Evolutionary conservation across 129 eudicot genomes (phyloP).

Genomic region (Chrysanthemum makinoi): DNA sequence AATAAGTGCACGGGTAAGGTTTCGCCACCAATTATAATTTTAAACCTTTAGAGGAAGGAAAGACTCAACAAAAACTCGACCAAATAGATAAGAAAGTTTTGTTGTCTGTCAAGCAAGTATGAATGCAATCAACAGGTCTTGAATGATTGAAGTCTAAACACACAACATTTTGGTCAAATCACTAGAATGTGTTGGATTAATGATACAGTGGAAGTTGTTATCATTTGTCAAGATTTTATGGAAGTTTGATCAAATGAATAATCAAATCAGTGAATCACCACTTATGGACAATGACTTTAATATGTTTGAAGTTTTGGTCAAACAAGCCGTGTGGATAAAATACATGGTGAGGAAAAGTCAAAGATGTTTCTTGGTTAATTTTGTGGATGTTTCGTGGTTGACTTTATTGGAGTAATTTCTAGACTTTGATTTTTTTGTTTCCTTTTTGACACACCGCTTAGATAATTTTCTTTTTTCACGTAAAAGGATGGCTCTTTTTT

Average conservation of each 20-base stretch:
- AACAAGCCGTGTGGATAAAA: conserved; percentile 21
- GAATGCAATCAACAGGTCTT: background rate
- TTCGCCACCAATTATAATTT: too few relatives aligned
- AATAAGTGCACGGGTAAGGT: too few relatives aligned
- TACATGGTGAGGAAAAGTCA: conserved; percentile 6
- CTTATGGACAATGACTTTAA: conserved; percentile 9
- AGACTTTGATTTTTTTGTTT: background rate
- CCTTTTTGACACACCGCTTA: background rate
- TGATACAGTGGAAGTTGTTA: background rate
- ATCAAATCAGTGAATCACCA: conserved; percentile 1
- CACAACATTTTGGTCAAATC: conserved; percentile 9
- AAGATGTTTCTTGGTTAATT: background rate
- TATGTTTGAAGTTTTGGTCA: conserved; percentile 19
- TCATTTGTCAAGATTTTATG: conserved; percentile 20
- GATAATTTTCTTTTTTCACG: too few relatives aligned
- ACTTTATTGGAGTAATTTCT: background rate
- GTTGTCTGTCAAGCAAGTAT: too few relatives aligned
- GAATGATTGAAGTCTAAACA: background rate
- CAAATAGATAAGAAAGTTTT: too few relatives aligned
- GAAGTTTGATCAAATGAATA: conserved; percentile 13
- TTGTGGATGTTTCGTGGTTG: conserved; percentile 6
- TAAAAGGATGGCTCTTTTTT: too few relatives aligned
- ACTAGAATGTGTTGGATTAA: conserved; percentile 13
- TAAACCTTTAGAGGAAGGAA: too few relatives aligned
- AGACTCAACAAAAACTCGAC: too few relatives aligned